Conservation (phyloP, 371 early-diverging fungal genomes). For the Batrachochytrium dendrobatidis region DNA sequence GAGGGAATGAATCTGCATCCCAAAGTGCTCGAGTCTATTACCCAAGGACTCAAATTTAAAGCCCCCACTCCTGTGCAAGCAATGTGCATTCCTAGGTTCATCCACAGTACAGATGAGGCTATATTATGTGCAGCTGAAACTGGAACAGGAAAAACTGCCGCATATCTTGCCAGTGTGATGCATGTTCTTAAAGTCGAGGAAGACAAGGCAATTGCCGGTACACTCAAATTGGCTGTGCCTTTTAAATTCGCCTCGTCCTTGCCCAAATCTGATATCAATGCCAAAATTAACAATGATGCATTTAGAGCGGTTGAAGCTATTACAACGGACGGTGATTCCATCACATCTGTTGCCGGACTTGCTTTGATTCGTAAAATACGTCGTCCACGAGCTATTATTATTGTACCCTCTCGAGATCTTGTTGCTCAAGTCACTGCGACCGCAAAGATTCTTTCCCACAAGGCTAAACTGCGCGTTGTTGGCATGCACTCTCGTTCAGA, state of each 20-base stretch:
- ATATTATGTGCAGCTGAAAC: slow-evolving; percentile 77
- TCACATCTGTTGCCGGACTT: slow-evolving; percentile 14
- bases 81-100: slow-evolving; percentile 59
- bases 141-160: slow-evolving; percentile 53
- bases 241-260: too few relatives aligned
- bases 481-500: slow-evolving; percentile 24
- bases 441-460: slow-evolving; percentile 56
- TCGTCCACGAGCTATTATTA: slow-evolving; percentile 79
- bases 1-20: slow-evolving; percentile 50
- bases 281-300: too few relatives aligned
- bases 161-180: slow-evolving; percentile 49
- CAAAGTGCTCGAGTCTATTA: slow-evolving; percentile 41
- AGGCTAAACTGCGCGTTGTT: slow-evolving; percentile 60
- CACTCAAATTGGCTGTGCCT: background rate
- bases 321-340: slow-evolving; percentile 7
- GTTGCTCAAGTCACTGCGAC: slow-evolving; percentile 69
- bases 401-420: slow-evolving; percentile 94
- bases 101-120: slow-evolving; percentile 10
- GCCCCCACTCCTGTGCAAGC: slow-evolving; percentile 90
- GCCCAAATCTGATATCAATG: too few relatives aligned
- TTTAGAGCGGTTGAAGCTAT: slow-evolving; percentile 19
- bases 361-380: slow-evolving; percentile 36
- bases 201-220: slow-evolving; percentile 12
- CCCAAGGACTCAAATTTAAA: slow-evolving; percentile 30
- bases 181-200: slow-evolving; percentile 40